Base-by-base conservation (phyloP, 1,284 basidiomycete genomes). In the Ustilago loliicola region DNA sequence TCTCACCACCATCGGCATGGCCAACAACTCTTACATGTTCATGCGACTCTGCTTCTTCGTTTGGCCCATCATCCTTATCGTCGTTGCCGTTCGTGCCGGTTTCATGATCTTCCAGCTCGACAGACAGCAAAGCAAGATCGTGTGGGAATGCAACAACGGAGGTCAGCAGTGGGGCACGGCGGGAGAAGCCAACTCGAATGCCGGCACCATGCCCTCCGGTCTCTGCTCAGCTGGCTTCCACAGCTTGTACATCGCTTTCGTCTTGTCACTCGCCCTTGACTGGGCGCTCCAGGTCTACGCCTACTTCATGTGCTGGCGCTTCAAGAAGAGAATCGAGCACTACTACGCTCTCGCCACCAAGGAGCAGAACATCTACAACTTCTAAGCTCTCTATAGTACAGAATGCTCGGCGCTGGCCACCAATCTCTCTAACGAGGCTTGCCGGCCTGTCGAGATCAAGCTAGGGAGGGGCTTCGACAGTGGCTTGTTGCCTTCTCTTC, bases 11-110 rank as follows among this genome's bases (percentile, higher is more conserved):
- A 85, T 92, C 67, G 91, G 92, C 38, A 89, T 93, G 61, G 91
- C 90, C 53, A 93, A 92, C 86, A 91, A 92, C 78, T 86, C 90
- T 87, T 92, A 92, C 88, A 90, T 91, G 82, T 93, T 91, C 89
- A 90, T 89, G 72, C 89, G 91, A 72, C 90, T 90, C 10, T 89
- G 89, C 87, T 91, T 91, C 84, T 91, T 92, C 87, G 76, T 92
- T 47, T 93, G 92, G 92, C 92, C 92, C 3, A 89, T 93, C 84
- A 80, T 92, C 72, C 90, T 93, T 80, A 88, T 93, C 83, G 89
- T 91, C 69, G 89, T 88, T 79, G 90, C 90, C 29, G 87, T 93
- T 64, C 90, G 92, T 72, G 91, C 90, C 42, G 91, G 91, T 80
- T 85, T 92, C 73, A 93, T 93, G 91, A 91, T 84, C 32, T 84